Conservation (phyloP, 768 basidiomycete species). For the Ephemerocybe angulata region DNA sequence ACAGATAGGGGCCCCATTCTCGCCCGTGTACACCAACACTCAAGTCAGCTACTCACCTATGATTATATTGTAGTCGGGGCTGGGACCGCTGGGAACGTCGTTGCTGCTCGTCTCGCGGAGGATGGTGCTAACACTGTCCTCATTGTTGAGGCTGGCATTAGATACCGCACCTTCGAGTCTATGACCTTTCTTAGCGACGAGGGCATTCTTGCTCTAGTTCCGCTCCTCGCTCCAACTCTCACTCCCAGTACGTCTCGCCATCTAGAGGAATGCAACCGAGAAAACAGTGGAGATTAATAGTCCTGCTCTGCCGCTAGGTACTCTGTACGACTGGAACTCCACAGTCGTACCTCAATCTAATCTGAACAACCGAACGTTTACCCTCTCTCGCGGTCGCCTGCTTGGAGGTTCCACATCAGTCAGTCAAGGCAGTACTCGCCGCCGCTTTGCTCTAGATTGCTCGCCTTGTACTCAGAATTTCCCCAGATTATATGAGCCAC, state of each 20-base stretch:
- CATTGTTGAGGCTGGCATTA: conserved; percentile 5
- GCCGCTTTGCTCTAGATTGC: no score
- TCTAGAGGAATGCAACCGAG: conserved; percentile 1
- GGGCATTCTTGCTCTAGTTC: conserved; percentile 1
- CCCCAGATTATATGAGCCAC: conserved; percentile 19
- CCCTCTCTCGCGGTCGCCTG: conserved; percentile 6
- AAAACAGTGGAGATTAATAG: neutral
- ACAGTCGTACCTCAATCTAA: conserved; percentile 10
- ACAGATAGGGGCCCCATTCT: no score
- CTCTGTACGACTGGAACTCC: conserved; percentile 15
- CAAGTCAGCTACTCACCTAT: no score
- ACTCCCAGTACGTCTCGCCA: neutral
- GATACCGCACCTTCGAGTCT: neutral
- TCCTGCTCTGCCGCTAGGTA: neutral
- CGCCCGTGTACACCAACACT: no score
- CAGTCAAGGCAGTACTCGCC: conserved; percentile 7
- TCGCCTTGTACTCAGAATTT: neutral
- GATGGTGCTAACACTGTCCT: neutral
- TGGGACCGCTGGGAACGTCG: conserved; percentile 1
- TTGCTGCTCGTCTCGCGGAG: conserved; percentile 1
- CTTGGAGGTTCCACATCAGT: conserved; percentile 15
- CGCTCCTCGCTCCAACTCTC: neutral
- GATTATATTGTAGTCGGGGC: conserved; percentile 6
- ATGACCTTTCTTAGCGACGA: conserved; percentile 2
- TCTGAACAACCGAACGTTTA: conserved; percentile 6